Base-by-base conservation (phyloP, 495 filamentous ascomycete genomes). In the Platismatia glauca region DNA sequence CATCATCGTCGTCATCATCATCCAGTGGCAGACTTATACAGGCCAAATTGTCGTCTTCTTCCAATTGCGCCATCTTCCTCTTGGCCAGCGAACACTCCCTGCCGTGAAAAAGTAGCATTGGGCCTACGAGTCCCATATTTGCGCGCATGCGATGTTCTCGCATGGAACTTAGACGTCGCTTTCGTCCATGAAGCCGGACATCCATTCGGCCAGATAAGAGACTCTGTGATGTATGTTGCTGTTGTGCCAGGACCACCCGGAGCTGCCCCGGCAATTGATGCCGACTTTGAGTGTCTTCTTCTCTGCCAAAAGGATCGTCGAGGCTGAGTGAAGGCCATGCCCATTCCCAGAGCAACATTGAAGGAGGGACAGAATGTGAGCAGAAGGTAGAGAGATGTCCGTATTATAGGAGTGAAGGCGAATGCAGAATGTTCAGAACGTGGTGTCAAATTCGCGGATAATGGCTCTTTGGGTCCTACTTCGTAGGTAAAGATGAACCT, bases 391-490 rank as follows among this genome's bases (percentile, higher is more conserved):
- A 31, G 15, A 16, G 48, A 12, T 31, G 48, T 31, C 27, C 27
- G 27, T 52, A 52, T 31, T 13, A 31, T 31, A 16, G 27, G 27
- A 5, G 48, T 7, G 48, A 13, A 52, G 13, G 48, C 27, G 15
- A n/a, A 52, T 31, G 48, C 48, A 33, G 50, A 16, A 33, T 33
- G 3, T 33, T 53, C 29, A 53, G 16, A 53, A 53, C 7, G 50
- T 53, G 13, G 27, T 53, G 50, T 53, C 50, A n/a, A 53, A 20
- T 4, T 53, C 50, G 50, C 29, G 50, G 16, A 53, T 53, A 33
- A 53, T 53, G 50, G 50, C 50, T n/a, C 50, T 53, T 20, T 53
- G 50, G 50, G 50, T 53, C 29, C 24, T 53, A 22, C 50, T 53
- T 33, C 50, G 50, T 33, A 53, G 27, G 29, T 33, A 53, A 18